Evolutionary conservation across 2,329 filamentous ascomycete species (phyloP).

Genomic region (Ramichloridium luteum): DNA sequence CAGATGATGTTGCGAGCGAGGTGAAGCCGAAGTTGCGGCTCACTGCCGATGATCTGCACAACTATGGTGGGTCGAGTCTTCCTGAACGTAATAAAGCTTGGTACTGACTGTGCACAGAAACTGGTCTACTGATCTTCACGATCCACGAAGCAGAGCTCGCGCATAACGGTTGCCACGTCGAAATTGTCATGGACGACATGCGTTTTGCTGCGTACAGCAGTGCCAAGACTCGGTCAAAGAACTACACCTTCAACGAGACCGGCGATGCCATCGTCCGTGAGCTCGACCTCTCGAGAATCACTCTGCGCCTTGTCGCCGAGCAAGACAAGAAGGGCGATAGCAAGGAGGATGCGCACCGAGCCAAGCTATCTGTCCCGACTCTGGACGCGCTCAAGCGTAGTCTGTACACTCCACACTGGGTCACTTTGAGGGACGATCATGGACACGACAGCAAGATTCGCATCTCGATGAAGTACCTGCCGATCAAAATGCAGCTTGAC

Average conservation of each 20-base stretch:
- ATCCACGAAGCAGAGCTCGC: constrained; percentile 80
- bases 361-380: constrained; percentile 73
- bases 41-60: constrained; percentile 64
- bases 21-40: constrained; percentile 65
- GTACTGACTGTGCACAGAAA: constrained; percentile 50
- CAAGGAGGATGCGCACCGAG: constrained; percentile 60
- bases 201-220: constrained; percentile 81
- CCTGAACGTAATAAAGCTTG: too few relatives aligned
- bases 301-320: constrained; percentile 73
- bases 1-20: constrained; percentile 34
- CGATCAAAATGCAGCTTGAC: constrained; percentile 85
- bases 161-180: constrained; percentile 61
- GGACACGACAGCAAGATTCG: constrained; percentile 68
- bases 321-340: constrained; percentile 59
- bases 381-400: constrained; percentile 69
- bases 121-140: constrained; percentile 86
- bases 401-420: constrained; percentile 76
- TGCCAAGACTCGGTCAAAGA: constrained; percentile 56
- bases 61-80: constrained; percentile 58
- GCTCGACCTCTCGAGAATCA: constrained; percentile 90
- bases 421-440: constrained; percentile 67
- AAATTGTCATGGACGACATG: constrained; percentile 90
- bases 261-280: constrained; percentile 94
- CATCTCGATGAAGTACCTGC: constrained; percentile 88
- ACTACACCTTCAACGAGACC: constrained; percentile 72